Evolutionary conservation across 257 asterid genomes (phyloP).

Genomic region (Ligustrum vulgare): DNA sequence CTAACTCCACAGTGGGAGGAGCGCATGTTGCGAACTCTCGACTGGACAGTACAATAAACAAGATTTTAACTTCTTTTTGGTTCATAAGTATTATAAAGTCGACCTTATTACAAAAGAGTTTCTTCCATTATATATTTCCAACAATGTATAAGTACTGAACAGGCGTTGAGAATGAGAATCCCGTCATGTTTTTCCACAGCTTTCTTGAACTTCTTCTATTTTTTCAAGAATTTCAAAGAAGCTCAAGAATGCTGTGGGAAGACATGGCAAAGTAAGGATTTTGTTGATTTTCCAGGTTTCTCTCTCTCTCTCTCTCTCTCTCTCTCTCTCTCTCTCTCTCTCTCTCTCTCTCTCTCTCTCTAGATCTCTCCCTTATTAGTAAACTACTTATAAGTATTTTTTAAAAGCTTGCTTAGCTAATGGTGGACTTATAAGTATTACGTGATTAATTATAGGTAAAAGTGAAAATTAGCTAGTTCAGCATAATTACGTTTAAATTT

Average conservation of each 20-base stretch:
- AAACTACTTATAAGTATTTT: too few species aligned
- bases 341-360: neutral
- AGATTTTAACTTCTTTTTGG: neutral
- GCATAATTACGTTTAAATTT: neutral
- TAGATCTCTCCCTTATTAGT: too few species aligned
- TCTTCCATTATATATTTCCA: neutral
- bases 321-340: neutral
- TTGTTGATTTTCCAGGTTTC: neutral
- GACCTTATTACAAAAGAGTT: neutral
- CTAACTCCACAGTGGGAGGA: slow-evolving; percentile 9
- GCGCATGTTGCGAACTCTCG: neutral
- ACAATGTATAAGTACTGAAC: neutral
- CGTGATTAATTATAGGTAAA: neutral
- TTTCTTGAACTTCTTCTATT: slow-evolving; percentile 55
- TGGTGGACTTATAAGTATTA: neutral
- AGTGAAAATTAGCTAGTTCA: neutral
- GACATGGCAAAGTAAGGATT: slow-evolving; percentile 3
- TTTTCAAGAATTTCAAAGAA: slow-evolving; percentile 3
- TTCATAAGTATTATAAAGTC: too few species aligned
- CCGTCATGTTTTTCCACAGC: slow-evolving; percentile 63
- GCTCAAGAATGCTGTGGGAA: slow-evolving; percentile 15
- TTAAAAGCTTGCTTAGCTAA: too few species aligned
- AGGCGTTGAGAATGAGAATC: slow-evolving; percentile 23
- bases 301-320: neutral
- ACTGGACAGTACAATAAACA: neutral